Percentiles rank a stretch among this genome's conserved stretches.
phyloP scores from a whole-genome alignment of 768 basidiomycete species.

The Exidia glandulosa region DNA sequence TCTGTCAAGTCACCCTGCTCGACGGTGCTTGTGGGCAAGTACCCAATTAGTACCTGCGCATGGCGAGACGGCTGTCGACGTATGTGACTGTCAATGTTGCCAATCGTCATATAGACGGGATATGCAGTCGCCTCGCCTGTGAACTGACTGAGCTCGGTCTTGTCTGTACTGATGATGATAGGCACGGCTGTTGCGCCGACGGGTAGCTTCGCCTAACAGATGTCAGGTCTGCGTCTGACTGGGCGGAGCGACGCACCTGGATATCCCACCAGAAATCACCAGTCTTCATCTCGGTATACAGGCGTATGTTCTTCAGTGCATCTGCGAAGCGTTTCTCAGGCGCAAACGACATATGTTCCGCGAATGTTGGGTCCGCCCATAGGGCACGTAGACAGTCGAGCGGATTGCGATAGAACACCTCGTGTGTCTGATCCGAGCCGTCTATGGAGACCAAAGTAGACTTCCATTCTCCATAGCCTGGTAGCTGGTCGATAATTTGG shows the following conservation, averaged over 20 bases:
- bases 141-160: conserved; percentile 12
- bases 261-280: conserved; percentile 7
- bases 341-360: conserved; percentile 1
- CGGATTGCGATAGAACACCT: conserved; percentile 4
- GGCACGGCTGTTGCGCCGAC: conserved; percentile 9
- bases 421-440: conserved; percentile 10
- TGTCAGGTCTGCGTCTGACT: neutral
- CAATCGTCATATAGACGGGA: conserved; percentile 35
- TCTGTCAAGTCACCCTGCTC: neutral
- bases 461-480: neutral
- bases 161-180: conserved; percentile 11
- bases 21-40: conserved; percentile 19
- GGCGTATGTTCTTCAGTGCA: neutral
- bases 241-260: conserved; percentile 4
- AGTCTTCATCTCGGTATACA: conserved; percentile 8
- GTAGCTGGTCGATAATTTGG: neutral
- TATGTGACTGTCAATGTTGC: conserved; percentile 31
- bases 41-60: conserved; percentile 27
- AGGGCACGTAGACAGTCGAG: conserved; percentile 4
- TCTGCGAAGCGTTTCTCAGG: conserved; percentile 5
- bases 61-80: conserved; percentile 23
- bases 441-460: neutral
- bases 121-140: conserved; percentile 25
- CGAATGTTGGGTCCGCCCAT: conserved; percentile 3
- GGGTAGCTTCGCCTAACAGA: neutral